Conservation (phyloP, 2,329 filamentous ascomycete genomes). For the Stagonosporopsis cucurbitacearum region DNA sequence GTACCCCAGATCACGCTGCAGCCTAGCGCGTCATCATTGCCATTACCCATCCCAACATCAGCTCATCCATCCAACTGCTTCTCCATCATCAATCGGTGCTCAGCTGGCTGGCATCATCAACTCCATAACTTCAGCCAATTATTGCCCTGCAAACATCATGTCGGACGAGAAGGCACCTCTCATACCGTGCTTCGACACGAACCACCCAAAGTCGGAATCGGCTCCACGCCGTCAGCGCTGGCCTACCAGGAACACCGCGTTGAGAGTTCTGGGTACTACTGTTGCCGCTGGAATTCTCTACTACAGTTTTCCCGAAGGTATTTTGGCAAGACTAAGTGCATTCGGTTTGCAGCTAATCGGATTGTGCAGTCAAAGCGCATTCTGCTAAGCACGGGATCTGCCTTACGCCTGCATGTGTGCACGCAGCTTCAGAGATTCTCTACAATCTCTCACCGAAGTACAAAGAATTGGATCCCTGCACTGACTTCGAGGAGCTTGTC, state of each 20-base stretch:
- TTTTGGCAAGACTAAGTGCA: neutral
- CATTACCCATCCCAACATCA: conserved; percentile 7
- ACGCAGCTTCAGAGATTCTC: conserved; percentile 67
- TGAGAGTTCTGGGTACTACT: conserved; percentile 27
- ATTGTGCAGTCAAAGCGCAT: conserved; percentile 1
- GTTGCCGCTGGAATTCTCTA: conserved; percentile 29
- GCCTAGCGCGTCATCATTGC: conserved; percentile 25
- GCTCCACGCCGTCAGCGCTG: conserved; percentile 22
- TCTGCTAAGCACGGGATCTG: conserved; percentile 48
- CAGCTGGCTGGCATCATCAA: conserved; percentile 34
- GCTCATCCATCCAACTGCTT: conserved; percentile 9
- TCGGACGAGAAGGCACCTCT: conserved; percentile 32
- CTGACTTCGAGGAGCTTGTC: conserved; percentile 71
- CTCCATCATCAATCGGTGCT: conserved; percentile 22
- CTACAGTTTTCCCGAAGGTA: conserved; percentile 28
- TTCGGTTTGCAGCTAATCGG: neutral
- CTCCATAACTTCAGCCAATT: neutral
- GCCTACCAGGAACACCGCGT: conserved; percentile 18
- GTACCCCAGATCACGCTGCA: conserved; percentile 32
- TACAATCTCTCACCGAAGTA: conserved; percentile 69
- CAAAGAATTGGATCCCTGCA: conserved; percentile 69
- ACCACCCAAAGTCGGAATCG: conserved; percentile 8
- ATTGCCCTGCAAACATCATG: conserved; percentile 19
- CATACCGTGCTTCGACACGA: conserved; percentile 20
- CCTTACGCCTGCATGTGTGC: conserved; percentile 66